phyloP scores from a whole-genome alignment of 139 green algal genomes.

The Diplosphaera chodatii region DNA sequence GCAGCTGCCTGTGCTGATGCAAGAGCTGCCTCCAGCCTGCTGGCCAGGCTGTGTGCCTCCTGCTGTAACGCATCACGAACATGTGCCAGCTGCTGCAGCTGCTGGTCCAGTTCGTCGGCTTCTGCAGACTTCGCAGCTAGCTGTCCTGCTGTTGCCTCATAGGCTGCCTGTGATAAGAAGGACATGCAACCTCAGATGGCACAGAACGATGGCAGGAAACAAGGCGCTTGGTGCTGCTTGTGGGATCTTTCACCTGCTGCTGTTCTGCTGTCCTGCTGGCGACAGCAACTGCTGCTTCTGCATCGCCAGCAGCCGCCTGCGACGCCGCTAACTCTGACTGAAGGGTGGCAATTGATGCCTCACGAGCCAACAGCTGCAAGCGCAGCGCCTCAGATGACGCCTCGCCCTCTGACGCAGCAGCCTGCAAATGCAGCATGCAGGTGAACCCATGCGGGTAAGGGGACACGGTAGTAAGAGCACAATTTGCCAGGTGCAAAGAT shows the following conservation, averaged over 20 bases:
- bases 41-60: neutral
- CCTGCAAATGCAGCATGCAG: neutral
- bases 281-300: neutral
- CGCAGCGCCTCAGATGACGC: neutral
- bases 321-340: neutral
- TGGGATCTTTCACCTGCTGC: too few relatives aligned
- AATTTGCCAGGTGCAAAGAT: too few relatives aligned
- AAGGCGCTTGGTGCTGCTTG: too few relatives aligned
- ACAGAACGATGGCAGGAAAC: too few relatives aligned
- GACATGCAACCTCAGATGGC: too few relatives aligned
- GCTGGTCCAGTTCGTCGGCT: too few relatives aligned
- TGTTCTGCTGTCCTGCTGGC: neutral
- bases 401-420: constrained; percentile 1
- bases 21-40: neutral
- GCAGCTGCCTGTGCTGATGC: neutral
- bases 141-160: neutral
- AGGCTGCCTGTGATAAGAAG: too few relatives aligned
- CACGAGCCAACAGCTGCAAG: constrained; percentile 3
- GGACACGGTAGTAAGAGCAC: too few relatives aligned
- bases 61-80: neutral
- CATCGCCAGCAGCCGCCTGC: neutral
- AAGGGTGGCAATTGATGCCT: neutral
- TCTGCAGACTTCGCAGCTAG: neutral
- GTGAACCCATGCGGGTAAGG: too few relatives aligned
- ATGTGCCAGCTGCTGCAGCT: neutral